Base-by-base conservation (phyloP, 2,329 filamentous ascomycete species). In the Clarireedia paspali region DNA sequence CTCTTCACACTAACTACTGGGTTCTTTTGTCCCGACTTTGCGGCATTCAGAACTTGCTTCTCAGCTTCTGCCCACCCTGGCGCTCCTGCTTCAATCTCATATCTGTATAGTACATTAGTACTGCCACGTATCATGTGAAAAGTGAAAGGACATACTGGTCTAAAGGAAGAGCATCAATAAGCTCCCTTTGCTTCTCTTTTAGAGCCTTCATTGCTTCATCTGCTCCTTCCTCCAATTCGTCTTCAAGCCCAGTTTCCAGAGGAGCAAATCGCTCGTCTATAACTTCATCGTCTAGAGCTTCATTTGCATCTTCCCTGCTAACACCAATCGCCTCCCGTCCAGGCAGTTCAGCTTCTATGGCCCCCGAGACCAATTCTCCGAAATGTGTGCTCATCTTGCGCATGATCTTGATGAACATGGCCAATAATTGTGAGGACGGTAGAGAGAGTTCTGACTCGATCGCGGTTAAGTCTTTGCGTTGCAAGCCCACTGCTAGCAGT, bases 371-470 rank as follows among this genome's bases (percentile, higher is more conserved):
- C 0, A 97, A 73, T 3, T 78, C 75, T 34, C 84, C 82, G 72
- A 99, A 94, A 68, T 91, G 82, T 2, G 81, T 78, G 2, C 88
- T 88, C 40, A 96, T 80, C 75, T 97, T 97, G 62, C 91, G 84
- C 58, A 96, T 80, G 59, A 96, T 87, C 77, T 99, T 99, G 70
- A 96, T 89, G 72, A 99, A 97, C 87, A 97, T 95, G 59, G 92
- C 91, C 60, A 99, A 77, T 3, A 96, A 76, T 73, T 97, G 94
- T 46, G 84, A 86, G 2, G 83, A 80, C 0, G 82, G 83, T 5
- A 96, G 74, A 6, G 79, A 80, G 3, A 96, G 73, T 67, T 99
- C 94, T 60, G 85, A 83, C 59, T 91, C 87, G 7, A 96, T 74
- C 12, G 82, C 80, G 14, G 94, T 89, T 27, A 99, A 76, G 40